Conservation (phyloP, 805 yeast species). For the Ogataea pignaliae region DNA sequence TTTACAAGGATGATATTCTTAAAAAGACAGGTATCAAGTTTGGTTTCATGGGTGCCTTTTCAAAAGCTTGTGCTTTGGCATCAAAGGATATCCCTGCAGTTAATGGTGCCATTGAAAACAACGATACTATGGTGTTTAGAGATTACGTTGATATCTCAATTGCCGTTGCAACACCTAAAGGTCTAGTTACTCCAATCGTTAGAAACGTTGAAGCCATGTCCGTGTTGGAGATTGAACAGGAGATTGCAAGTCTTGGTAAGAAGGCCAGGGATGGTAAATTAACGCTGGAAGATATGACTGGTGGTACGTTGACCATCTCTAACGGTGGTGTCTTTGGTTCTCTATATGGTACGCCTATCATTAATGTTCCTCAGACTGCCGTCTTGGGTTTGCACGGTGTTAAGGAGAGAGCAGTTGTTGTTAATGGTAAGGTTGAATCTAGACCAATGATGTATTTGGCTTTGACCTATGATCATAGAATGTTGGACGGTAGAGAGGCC, state of each 20-base stretch:
- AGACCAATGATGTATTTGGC: conserved; percentile 99
- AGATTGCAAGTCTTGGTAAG: conserved; percentile 72
- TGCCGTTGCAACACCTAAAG: conserved; percentile 99
- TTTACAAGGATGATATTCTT: conserved; percentile 93
- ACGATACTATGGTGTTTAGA: conserved; percentile 90
- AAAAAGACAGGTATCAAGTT: conserved; percentile 91
- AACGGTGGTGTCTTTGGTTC: conserved; percentile 99
- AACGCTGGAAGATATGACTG: conserved; percentile 97
- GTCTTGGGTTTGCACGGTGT: conserved; percentile 97
- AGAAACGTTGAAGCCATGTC: conserved; percentile 93
- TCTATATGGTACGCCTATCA: conserved; percentile 95
- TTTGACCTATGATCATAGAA: conserved; percentile 96
- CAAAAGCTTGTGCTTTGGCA: conserved; percentile 90
- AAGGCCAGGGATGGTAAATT: conserved; percentile 97
- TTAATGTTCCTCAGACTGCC: conserved; percentile 97
- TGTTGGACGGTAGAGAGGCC: conserved; percentile 98
- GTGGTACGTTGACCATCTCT: conserved; percentile 98
- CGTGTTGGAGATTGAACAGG: conserved; percentile 85
- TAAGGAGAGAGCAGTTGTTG: conserved; percentile 95
- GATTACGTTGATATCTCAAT: conserved; percentile 94
- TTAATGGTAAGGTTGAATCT: conserved; percentile 90
- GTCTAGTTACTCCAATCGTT: conserved; percentile 95
- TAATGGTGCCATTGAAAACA: conserved; percentile 89
- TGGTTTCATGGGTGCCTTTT: conserved; percentile 98
- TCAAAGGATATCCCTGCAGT: conserved; percentile 93